Evolutionary conservation across 768 basidiomycete species (phyloP), one percentile per base, ranked within the genome.

Genomic region (Leccinum truebloodii): DNA sequence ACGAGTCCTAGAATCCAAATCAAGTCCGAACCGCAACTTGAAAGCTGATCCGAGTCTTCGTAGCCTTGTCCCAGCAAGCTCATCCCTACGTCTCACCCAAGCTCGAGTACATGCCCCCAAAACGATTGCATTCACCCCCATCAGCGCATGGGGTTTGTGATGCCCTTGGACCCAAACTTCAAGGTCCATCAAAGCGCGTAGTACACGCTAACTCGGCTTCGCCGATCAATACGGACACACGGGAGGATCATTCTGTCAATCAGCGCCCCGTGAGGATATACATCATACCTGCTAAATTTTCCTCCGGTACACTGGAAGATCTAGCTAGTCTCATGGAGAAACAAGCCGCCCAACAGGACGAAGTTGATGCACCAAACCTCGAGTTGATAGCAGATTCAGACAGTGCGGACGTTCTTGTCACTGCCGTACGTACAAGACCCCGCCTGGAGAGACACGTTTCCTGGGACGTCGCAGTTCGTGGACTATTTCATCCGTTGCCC

Each of bases 381-480:
- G 69, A 77, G 55, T 67, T 82, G 32, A 80, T 80, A 58, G 62
- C 65, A 16, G 67, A 81, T 41, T 62, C 75, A 3, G 71, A 78
- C 16, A 79, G 83, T 12, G 86, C 89, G 5, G 83, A 92, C 55
- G 76, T 92, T 35, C 74, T 93, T 41, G 68, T 94, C 58, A 90
- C 91, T 6, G 81, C 77, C 18, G 77, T 92, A 28, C 79, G 71
- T 35, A 92, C 90, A 85, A 79, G 79, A 64, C 81, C 81, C 61
- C 81, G 92, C 2, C 75, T 93, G 1, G 86, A 90, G 72, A 78
- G 90, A 53, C 90, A 92, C 71, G 55, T 93, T 14, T 66, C 79
- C 32, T 88, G 87, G 87, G 73, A 78, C 2, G 65, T 86, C 35
- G 86, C 88, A 28, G 90, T 91, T 69, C 70, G 87, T 78, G 51